Evolutionary conservation across 108 stramenopile species (phyloP), one percentile per base, ranked within the genome.

Genomic region (Nitzschia inconspicua): DNA sequence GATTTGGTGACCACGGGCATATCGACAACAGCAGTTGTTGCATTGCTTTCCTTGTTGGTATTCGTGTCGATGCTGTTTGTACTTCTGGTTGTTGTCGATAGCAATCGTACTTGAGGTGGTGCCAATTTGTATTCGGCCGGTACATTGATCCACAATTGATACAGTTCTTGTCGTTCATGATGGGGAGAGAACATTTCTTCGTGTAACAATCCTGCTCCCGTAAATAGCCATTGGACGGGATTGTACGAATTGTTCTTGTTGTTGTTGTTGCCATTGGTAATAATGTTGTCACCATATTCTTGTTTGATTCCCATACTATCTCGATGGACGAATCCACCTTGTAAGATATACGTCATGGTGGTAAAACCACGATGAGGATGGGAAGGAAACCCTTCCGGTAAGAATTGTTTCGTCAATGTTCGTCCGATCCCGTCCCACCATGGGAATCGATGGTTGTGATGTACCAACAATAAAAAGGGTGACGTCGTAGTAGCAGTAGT

Each of bases 361-460:
- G 85, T 59, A 59, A 94, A 94, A 9, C 93, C 93, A 30, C 88
- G 71, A 68, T 94, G 93, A 23, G 89, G 86, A 76, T 94, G 93
- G 9, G 85, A 62, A 0, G 93, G 85, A 77, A 94, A 94, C 22
- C 93, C 93, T 59, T 94, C 89, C 3, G 93, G 88, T 14, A 91
- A 71, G 5, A 72, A 50, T 40, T 86, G 71, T 6, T 60, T 69
- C 20, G 62, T 54, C 47, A 82, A 79, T 20, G 89, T 62, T 39
- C 65, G 79, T 23, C 84, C 69, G 3, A 93, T 14, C 0, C 85
- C 79, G 57, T 94, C 93, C 65, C 72, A 83, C 1, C 75, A 34
- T 10, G 66, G 67, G 65, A 94, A 94, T 14, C 79, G 66, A 68
- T 94, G 93, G 22, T 73, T 63, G 48, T 94, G 93, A 70, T 94